A percentile compares a stretch with the other conserved stretches of the same genome.
These are phyloP conservation scores for Albatrellus ellisii DNA, from an alignment of 768 basidiomycete genomes.

Conservation along the genomic window DNA sequence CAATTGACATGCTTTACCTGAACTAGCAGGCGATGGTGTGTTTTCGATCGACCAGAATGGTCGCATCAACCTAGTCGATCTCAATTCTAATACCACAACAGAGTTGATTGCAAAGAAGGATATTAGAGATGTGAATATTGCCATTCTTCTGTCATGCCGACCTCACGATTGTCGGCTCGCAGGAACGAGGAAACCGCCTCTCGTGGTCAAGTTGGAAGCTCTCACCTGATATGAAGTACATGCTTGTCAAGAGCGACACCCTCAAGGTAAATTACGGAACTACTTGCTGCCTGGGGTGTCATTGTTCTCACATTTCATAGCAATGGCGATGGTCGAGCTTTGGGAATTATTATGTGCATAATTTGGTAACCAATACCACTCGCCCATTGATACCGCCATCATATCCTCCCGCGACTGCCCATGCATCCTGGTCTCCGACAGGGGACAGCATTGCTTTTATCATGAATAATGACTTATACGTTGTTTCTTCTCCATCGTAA, in stretches of 20 bases:
- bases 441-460: constrained; percentile 82
- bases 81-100: constrained; percentile 59
- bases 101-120: too few species aligned
- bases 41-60: constrained; percentile 53
- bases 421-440: constrained; percentile 82
- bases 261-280: constrained; percentile 39
- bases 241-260: constrained; percentile 68
- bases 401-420: constrained; percentile 57
- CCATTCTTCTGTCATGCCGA: background rate
- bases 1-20: background rate
- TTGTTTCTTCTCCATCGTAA: constrained; percentile 56
- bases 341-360: constrained; percentile 90
- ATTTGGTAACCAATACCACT: constrained; percentile 53
- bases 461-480: constrained; percentile 75
- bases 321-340: constrained; percentile 92
- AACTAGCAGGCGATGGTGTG: constrained; percentile 84
- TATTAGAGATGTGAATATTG: background rate
- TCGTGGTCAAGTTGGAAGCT: constrained; percentile 57
- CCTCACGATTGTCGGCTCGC: constrained; percentile 5
- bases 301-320: constrained; percentile 27
- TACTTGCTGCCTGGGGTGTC: background rate
- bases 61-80: constrained; percentile 67
- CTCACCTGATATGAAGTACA: constrained; percentile 83
- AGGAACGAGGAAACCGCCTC: constrained; percentile 46
- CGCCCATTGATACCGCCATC: constrained; percentile 58